phyloP scores from a whole-genome alignment of 1,139 yeast genomes.

The Taphrina wiesneri region DNA sequence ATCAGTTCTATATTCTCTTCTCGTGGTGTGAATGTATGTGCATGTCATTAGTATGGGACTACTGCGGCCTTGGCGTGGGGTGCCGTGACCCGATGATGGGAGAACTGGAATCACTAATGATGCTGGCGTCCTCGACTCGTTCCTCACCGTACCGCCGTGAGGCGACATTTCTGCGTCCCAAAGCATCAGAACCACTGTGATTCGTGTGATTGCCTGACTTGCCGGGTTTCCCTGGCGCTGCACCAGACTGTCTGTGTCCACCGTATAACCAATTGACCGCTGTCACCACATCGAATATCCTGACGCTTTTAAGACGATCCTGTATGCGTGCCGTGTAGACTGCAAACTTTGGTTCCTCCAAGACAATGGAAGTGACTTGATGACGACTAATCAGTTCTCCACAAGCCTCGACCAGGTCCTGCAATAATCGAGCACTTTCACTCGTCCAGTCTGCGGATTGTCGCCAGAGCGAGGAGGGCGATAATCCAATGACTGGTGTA shows the following conservation, averaged over 20 bases:
- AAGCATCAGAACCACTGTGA: not conserved
- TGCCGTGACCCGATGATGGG: not conserved
- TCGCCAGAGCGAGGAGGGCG: slow-evolving; percentile 23
- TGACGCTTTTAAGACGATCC: slow-evolving; percentile 3
- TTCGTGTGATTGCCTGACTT: not conserved
- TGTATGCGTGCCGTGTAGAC: slow-evolving; percentile 8
- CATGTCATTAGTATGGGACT: not conserved
- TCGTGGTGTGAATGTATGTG: not conserved
- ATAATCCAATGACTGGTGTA: slow-evolving; percentile 29
- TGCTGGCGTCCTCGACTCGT: slow-evolving; percentile 28
- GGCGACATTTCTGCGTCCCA: not conserved
- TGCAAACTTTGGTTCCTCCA: slow-evolving; percentile 31
- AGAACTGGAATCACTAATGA: slow-evolving; percentile 15
- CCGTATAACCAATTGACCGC: slow-evolving; percentile 30
- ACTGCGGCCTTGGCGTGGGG: not conserved
- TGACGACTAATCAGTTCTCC: slow-evolving; percentile 14
- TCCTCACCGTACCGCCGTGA: slow-evolving; percentile 1
- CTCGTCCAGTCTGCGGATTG: not conserved
- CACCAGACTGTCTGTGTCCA: slow-evolving; percentile 16
- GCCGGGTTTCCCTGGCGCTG: not conserved
- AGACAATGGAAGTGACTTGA: slow-evolving; percentile 5
- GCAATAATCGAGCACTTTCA: slow-evolving; percentile 3
- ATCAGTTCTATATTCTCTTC: not conserved
- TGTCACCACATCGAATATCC: slow-evolving; percentile 28
- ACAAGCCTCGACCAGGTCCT: slow-evolving; percentile 23